Conservation (phyloP, 176 grass and related monocot species). For the Phragmites australis region DNA sequence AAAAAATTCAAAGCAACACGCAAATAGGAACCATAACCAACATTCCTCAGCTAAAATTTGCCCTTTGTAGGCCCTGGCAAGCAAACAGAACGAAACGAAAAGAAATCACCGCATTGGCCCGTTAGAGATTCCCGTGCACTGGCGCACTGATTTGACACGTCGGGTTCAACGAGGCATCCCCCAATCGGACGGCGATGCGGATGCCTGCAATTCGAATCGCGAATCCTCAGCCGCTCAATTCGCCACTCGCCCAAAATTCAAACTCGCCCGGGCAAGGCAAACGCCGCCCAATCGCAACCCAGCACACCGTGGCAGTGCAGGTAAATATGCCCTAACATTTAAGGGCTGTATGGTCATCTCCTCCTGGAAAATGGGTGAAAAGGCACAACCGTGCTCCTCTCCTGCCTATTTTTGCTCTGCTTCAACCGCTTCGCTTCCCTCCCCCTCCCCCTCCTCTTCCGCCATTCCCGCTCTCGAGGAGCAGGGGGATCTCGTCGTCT, state of each 20-base stretch:
- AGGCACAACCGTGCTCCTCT: neutral
- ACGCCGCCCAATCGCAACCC: neutral
- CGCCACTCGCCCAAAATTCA: slow-evolving; percentile 39
- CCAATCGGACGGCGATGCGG: slow-evolving; percentile 34
- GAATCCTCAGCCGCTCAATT: slow-evolving; percentile 21
- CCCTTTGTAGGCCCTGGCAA: neutral
- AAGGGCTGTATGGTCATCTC: neutral
- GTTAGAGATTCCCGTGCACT: neutral
- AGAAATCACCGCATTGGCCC: neutral
- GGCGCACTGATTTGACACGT: slow-evolving; percentile 13
- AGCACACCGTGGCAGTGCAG: neutral
- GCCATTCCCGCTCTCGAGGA: neutral
- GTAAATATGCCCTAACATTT: neutral
- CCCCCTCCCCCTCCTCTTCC: neutral
- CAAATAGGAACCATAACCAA: too few relatives aligned
- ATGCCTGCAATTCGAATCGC: neutral
- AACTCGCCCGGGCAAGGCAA: slow-evolving; percentile 40
- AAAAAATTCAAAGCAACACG: too few relatives aligned
- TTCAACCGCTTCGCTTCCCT: neutral
- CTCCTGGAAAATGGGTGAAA: neutral
- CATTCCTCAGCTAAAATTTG: too few relatives aligned
- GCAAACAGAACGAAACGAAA: neutral
- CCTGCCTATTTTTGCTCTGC: slow-evolving; percentile 2
- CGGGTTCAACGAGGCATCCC: neutral
- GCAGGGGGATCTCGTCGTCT: neutral